These are phyloP conservation scores for Leccinum rimulosum DNA, from an alignment of 768 basidiomycete species.

Conservation along the genomic window DNA sequence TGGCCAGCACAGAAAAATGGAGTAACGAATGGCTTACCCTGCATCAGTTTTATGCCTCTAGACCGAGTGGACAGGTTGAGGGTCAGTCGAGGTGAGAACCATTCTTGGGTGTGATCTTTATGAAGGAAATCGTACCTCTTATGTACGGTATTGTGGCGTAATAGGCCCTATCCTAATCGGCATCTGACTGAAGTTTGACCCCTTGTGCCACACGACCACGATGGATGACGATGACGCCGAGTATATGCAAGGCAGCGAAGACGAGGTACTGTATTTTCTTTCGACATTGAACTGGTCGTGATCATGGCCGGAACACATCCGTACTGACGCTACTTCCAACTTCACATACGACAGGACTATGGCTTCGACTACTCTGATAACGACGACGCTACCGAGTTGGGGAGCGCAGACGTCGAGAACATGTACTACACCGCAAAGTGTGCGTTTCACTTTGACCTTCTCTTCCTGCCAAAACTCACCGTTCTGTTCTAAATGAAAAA, in stretches of 20 bases:
- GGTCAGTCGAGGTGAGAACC: too few relatives aligned
- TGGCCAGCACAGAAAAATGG: too few relatives aligned
- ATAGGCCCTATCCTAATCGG: neutral
- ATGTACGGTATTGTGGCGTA: conserved; percentile 2
- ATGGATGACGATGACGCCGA: conserved; percentile 96
- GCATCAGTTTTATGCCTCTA: too few relatives aligned
- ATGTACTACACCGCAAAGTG: conserved; percentile 98
- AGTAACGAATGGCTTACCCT: too few relatives aligned
- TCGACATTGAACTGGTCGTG: neutral
- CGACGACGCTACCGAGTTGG: conserved; percentile 77
- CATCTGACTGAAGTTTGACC: conserved; percentile 3
- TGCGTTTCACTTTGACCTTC: conserved; percentile 37
- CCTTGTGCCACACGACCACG: conserved; percentile 8
- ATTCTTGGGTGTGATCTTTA: too few relatives aligned
- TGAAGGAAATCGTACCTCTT: too few relatives aligned
- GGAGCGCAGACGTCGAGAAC: conserved; percentile 91
- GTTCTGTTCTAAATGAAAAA: neutral
- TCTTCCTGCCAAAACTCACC: neutral
- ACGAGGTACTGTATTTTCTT: conserved; percentile 54
- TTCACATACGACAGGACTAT: conserved; percentile 63
- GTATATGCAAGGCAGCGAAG: conserved; percentile 88
- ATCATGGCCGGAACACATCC: neutral
- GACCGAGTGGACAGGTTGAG: too few relatives aligned
- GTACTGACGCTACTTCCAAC: conserved; percentile 3
- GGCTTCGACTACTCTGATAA: conserved; percentile 96